These are phyloP conservation scores for Alloascoidea hylecoeti DNA, from an alignment of 805 yeast species.

Conservation along the genomic window DNA sequence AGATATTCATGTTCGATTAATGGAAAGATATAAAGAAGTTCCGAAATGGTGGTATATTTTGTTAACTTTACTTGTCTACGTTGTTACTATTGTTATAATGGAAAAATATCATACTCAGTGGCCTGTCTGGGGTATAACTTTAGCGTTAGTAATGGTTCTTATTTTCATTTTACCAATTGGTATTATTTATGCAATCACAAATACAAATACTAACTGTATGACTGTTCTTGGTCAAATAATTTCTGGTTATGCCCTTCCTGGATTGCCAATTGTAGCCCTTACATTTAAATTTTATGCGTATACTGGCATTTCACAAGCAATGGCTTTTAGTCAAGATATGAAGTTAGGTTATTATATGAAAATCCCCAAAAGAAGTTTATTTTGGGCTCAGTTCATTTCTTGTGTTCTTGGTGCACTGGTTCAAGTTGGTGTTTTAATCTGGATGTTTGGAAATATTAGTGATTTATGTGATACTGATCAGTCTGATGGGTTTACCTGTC, in stretches of 20 bases:
- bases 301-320: constrained; percentile 33
- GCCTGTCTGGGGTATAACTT: constrained; percentile 13
- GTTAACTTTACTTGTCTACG: constrained; percentile 23
- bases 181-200: constrained; percentile 47
- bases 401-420: constrained; percentile 29
- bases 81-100: constrained; percentile 27
- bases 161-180: constrained; percentile 48
- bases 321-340: constrained; percentile 20
- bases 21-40: constrained; percentile 33
- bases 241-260: constrained; percentile 33
- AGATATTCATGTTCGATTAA: constrained; percentile 36
- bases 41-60: constrained; percentile 43
- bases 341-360: constrained; percentile 39
- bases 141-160: constrained; percentile 39
- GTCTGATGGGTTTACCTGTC: constrained; percentile 10
- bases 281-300: constrained; percentile 32
- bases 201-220: constrained; percentile 40
- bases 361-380: constrained; percentile 34
- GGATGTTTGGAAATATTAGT: constrained; percentile 20
- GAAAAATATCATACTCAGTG: constrained; percentile 28
- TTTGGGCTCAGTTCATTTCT: constrained; percentile 30
- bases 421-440: constrained; percentile 31
- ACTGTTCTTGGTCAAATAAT: constrained; percentile 43
- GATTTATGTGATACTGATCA: constrained; percentile 10
- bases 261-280: constrained; percentile 33